Evolutionary conservation across 78 protist genomes (phyloP).

Genomic region (Isochrysis galbana): DNA sequence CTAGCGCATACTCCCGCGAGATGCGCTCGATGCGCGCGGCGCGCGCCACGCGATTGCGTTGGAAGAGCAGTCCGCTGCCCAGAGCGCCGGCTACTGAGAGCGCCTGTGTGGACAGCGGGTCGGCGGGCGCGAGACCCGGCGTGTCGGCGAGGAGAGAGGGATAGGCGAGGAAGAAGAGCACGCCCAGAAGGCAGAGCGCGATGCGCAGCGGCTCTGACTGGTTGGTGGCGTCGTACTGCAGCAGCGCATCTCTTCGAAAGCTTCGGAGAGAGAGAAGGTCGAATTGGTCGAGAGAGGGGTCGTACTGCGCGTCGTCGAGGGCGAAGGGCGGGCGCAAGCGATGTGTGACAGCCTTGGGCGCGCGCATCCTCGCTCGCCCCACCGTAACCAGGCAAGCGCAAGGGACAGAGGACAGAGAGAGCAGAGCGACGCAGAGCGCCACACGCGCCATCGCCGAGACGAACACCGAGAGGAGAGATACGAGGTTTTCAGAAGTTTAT

Average conservation of each 20-base stretch:
- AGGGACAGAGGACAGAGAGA: too few species aligned
- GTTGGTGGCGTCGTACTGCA: background rate
- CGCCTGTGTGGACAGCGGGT: background rate
- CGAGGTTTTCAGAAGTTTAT: too few species aligned
- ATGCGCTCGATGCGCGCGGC: background rate
- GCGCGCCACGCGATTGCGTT: background rate
- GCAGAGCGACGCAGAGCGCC: too few species aligned
- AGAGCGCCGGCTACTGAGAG: background rate
- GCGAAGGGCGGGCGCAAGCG: too few species aligned
- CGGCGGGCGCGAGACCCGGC: too few species aligned
- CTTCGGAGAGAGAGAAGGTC: background rate
- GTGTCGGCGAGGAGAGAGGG: background rate
- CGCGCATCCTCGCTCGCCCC: too few species aligned
- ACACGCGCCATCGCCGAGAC: too few species aligned
- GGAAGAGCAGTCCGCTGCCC: background rate
- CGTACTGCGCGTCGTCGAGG: background rate
- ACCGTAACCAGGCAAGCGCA: too few species aligned
- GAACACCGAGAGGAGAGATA: too few species aligned
- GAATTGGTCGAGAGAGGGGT: background rate
- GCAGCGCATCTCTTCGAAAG: background rate
- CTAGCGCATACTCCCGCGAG: background rate
- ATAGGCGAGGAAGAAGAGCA: background rate
- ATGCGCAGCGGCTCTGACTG: constrained; percentile 22
- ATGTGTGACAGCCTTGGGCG: too few species aligned
- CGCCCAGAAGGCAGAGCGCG: background rate